phyloP scores from a whole-genome alignment of 176 grass and related monocot genomes.

The bread wheat (Triticum aestivum) region DNA sequence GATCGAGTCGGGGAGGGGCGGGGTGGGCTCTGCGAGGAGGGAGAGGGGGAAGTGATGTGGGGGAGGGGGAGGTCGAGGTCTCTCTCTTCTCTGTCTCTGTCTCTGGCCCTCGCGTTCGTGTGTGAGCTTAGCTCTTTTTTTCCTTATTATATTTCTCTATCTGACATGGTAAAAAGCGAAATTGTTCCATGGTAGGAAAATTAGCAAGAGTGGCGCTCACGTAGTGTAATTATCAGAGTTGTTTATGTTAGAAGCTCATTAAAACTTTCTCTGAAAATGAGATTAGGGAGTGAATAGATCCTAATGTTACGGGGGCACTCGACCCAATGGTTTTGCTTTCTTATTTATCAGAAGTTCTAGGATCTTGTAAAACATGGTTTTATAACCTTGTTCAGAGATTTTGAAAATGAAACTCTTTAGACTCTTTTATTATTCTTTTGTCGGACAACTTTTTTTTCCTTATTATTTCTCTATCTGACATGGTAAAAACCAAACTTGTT shows the following conservation, averaged over 20 bases:
- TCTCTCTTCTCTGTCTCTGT: neutral
- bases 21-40: neutral
- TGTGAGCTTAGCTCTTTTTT: neutral
- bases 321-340: neutral
- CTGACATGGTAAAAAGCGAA: neutral
- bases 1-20: conserved; percentile 37
- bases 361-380: neutral
- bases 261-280: neutral
- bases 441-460: too few relatives aligned
- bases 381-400: neutral
- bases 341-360: neutral
- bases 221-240: neutral
- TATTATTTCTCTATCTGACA: too few relatives aligned
- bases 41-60: conserved; percentile 21
- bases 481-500: too few relatives aligned
- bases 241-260: neutral
- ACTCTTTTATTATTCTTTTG: too few relatives aligned
- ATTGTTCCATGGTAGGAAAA: neutral
- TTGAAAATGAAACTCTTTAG: too few relatives aligned
- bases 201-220: neutral
- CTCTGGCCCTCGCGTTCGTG: neutral
- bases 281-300: too few relatives aligned
- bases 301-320: too few relatives aligned
- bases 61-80: conserved; percentile 33
- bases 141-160: neutral